phyloP scores from a whole-genome alignment of 352 stramenopile species.

The Phytophthora agathidicida region DNA sequence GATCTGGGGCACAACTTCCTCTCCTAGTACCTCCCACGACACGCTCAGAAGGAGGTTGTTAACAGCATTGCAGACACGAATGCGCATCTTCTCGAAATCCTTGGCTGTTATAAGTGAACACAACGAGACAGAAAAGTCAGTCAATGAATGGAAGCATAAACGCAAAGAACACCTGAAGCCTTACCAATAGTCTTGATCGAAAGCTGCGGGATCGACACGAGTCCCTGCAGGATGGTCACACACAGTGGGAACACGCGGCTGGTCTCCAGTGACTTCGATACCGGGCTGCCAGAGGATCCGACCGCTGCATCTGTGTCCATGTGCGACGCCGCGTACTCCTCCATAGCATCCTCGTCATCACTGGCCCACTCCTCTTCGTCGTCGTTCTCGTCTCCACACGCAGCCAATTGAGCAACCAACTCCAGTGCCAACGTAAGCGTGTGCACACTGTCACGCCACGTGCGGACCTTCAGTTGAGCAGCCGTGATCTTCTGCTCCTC shows the following conservation, averaged over 20 bases:
- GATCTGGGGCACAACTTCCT: constrained; percentile 67
- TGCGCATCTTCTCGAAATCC: constrained; percentile 85
- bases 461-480: constrained; percentile 70
- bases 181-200: constrained; percentile 54
- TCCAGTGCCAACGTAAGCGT: constrained; percentile 82
- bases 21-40: constrained; percentile 58
- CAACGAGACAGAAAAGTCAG: constrained; percentile 14
- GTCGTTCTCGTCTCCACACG: constrained; percentile 59
- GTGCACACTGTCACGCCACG: constrained; percentile 84
- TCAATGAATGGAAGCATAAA: background rate
- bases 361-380: constrained; percentile 88
- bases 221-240: constrained; percentile 75
- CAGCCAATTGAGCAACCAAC: constrained; percentile 71
- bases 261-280: constrained; percentile 43
- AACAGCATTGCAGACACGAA: constrained; percentile 79
- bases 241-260: constrained; percentile 62
- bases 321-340: constrained; percentile 69
- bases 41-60: constrained; percentile 82
- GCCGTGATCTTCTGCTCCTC: constrained; percentile 64
- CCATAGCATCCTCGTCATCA: constrained; percentile 90
- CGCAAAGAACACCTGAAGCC: background rate
- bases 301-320: constrained; percentile 50
- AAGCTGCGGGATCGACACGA: constrained; percentile 75
- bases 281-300: constrained; percentile 18
- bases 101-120: constrained; percentile 31